Conservation (phyloP, 371 early-diverging fungal genomes). For the Thermomucor indicae-seudaticae region DNA sequence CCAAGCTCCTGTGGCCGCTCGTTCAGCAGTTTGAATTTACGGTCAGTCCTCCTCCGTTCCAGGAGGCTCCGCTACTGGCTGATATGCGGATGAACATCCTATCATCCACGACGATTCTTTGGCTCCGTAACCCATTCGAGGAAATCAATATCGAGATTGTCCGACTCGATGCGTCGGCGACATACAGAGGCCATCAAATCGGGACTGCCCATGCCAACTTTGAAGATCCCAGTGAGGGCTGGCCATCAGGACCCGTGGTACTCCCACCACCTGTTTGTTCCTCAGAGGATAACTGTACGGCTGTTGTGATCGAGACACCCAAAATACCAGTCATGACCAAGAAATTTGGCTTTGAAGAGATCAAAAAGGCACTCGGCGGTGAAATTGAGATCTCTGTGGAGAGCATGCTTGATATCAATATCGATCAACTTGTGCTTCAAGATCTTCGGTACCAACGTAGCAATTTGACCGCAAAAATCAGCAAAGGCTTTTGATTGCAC, state of each 20-base stretch:
- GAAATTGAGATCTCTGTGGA: slow-evolving; percentile 31
- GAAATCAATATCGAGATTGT: slow-evolving; percentile 28
- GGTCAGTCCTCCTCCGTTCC: slow-evolving; percentile 28
- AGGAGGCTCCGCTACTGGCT: slow-evolving; percentile 25
- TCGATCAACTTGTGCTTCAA: slow-evolving; percentile 25
- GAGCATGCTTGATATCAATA: slow-evolving; percentile 27
- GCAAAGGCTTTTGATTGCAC: slow-evolving; percentile 36
- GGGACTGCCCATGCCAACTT: slow-evolving; percentile 36
- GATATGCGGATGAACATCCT: slow-evolving; percentile 38
- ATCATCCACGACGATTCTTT: slow-evolving; percentile 39
- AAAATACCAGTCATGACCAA: slow-evolving; percentile 38
- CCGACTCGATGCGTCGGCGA: slow-evolving; percentile 35
- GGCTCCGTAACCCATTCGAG: slow-evolving; percentile 37
- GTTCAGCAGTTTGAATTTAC: slow-evolving; percentile 25
- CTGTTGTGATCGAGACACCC: slow-evolving; percentile 24
- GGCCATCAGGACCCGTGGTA: slow-evolving; percentile 15
- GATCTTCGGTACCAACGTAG: slow-evolving; percentile 26
- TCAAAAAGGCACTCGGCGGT: slow-evolving; percentile 37
- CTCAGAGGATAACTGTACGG: slow-evolving; percentile 8
- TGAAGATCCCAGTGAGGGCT: slow-evolving; percentile 20
- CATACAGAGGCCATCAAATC: slow-evolving; percentile 23
- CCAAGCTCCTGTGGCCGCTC: slow-evolving; percentile 16
- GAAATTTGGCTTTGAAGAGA: slow-evolving; percentile 33
- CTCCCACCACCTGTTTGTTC: slow-evolving; percentile 15
- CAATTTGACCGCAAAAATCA: slow-evolving; percentile 37